Evolutionary conservation across 148 eudicot species (phyloP).

Genomic region (Hydrangea macrophylla): DNA sequence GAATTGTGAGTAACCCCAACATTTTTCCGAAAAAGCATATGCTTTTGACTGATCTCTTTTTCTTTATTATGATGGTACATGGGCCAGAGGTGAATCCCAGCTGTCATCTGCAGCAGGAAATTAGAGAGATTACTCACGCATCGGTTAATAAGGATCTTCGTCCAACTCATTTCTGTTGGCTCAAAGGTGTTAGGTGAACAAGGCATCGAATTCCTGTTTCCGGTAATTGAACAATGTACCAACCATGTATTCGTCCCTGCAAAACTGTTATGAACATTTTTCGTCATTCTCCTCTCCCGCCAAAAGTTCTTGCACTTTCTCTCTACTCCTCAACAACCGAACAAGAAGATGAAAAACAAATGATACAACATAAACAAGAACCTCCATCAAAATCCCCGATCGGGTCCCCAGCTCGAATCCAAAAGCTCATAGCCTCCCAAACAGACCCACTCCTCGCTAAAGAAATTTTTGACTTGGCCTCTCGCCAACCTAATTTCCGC

Average conservation of each 20-base stretch:
- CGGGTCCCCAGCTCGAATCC: conserved; percentile 58
- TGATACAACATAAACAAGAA: neutral
- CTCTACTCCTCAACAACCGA: neutral
- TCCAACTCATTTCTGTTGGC: no score
- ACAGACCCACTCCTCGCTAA: conserved; percentile 80
- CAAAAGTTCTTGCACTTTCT: neutral
- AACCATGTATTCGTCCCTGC: neutral
- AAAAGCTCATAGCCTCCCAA: conserved; percentile 66
- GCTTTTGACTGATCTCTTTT: no score
- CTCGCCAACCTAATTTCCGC: conserved; percentile 59
- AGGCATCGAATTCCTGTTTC: no score
- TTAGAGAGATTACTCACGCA: no score
- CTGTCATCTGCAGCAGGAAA: no score
- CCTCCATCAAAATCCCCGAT: conserved; percentile 11
- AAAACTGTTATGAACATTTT: neutral
- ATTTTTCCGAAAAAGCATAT: no score
- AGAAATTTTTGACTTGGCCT: conserved; percentile 82
- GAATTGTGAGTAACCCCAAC: no score
- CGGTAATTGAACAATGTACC: neutral
- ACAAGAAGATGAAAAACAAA: neutral
- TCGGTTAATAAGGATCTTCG: no score
- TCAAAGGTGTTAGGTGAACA: no score
- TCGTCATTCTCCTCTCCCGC: neutral
- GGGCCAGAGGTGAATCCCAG: no score
- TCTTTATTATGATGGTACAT: no score